These are phyloP conservation scores for Solanum habrochaites DNA, from an alignment of 257 asterid genomes.

Conservation along the genomic window DNA sequence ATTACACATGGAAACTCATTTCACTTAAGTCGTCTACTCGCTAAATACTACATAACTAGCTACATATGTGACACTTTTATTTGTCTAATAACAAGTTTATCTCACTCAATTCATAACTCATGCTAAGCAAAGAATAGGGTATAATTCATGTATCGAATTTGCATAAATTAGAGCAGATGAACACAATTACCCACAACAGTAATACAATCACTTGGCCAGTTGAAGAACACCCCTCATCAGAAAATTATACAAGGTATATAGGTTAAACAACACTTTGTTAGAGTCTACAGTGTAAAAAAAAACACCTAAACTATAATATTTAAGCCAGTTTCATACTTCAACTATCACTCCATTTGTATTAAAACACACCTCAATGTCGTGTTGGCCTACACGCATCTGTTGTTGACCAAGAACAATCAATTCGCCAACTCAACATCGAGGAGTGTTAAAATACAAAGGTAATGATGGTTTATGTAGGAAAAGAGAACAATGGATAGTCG, in stretches of 20 bases:
- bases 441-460: not conserved
- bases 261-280: not conserved
- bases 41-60: not conserved
- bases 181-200: not conserved
- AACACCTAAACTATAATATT: not conserved
- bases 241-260: not conserved
- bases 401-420: not conserved
- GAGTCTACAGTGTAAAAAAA: not conserved
- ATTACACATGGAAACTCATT: not conserved
- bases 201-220: not conserved
- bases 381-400: not conserved
- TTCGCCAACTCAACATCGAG: not conserved
- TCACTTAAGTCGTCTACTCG: not conserved
- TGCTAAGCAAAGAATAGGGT: not conserved
- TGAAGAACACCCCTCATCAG: not conserved
- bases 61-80: not conserved
- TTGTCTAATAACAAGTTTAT: not conserved
- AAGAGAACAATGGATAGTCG: not conserved
- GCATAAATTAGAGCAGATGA: not conserved
- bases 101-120: not conserved
- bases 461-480: not conserved
- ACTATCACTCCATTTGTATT: not conserved
- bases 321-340: not conserved
- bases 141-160: not conserved
- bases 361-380: not conserved